Evolutionary conservation across 2,329 filamentous ascomycete genomes (phyloP).

Genomic region (Penicillium palitans): DNA sequence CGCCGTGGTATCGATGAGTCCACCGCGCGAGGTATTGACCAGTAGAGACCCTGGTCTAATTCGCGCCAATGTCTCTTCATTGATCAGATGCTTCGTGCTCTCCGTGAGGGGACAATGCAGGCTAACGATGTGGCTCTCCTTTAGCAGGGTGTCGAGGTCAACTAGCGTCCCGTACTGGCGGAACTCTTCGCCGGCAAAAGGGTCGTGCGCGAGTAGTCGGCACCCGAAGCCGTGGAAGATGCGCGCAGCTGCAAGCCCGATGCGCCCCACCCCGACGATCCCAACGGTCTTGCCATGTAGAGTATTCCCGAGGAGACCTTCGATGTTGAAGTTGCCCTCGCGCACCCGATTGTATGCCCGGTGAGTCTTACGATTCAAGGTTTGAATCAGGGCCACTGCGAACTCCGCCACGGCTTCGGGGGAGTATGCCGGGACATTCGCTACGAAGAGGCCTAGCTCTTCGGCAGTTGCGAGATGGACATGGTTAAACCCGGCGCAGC

Average conservation of each 20-base stretch:
- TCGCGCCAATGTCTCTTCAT: constrained; percentile 51
- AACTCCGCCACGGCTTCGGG: constrained; percentile 71
- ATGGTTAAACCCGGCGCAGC: constrained; percentile 69
- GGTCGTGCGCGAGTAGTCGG: constrained; percentile 61
- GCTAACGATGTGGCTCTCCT: constrained; percentile 61
- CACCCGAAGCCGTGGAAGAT: constrained; percentile 68
- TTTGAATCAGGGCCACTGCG: constrained; percentile 66
- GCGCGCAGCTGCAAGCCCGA: constrained; percentile 61
- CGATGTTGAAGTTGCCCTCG: constrained; percentile 67
- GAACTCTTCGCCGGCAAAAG: constrained; percentile 54
- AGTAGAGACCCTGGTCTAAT: constrained; percentile 64
- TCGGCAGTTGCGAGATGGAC: constrained; percentile 61
- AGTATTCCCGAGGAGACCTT: constrained; percentile 60
- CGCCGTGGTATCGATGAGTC: constrained; percentile 60
- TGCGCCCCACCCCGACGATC: constrained; percentile 64
- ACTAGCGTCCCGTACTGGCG: constrained; percentile 53
- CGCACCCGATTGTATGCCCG: constrained; percentile 67
- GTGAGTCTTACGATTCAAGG: constrained; percentile 67
- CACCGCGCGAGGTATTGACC: constrained; percentile 66
- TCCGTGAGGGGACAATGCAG: constrained; percentile 67
- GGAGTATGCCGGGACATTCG: constrained; percentile 67
- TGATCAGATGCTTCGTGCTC: constrained; percentile 62
- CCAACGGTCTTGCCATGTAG: constrained; percentile 66
- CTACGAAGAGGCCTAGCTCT: constrained; percentile 59
- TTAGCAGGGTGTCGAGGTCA: constrained; percentile 56